A percentile compares a stretch with the other conserved stretches of the same genome.
These are phyloP conservation scores for Diaporthe sp. DNA, from an alignment of 2,329 filamentous ascomycete genomes.

Conservation along the genomic window DNA sequence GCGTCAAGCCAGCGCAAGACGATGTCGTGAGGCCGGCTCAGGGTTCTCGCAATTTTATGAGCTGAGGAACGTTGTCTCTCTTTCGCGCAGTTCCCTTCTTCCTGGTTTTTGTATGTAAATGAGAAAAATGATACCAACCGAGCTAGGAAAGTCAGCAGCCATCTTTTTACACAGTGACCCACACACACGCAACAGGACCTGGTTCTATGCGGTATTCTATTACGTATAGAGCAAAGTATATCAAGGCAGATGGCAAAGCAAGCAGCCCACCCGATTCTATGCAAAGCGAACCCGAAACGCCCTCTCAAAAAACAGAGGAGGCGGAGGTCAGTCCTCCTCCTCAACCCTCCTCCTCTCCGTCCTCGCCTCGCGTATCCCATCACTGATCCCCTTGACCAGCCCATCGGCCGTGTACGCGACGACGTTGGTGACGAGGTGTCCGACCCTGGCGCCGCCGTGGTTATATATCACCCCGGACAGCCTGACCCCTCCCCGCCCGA, in stretches of 20 bases:
- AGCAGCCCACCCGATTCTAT: neutral
- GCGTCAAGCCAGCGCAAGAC: too few relatives aligned
- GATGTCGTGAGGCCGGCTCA: too few relatives aligned
- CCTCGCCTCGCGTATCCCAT: slow-evolving; percentile 64
- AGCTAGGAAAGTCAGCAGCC: too few relatives aligned
- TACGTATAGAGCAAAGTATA: neutral
- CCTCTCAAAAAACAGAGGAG: neutral
- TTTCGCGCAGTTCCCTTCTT: too few relatives aligned
- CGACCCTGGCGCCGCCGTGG: slow-evolving; percentile 76
- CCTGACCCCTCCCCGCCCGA: slow-evolving; percentile 66
- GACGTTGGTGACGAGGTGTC: slow-evolving; percentile 68
- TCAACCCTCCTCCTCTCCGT: slow-evolving; percentile 58
- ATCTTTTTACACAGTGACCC: too few relatives aligned
- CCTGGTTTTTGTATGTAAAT: too few relatives aligned
- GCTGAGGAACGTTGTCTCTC: too few relatives aligned
- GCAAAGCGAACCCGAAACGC: neutral
- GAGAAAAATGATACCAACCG: too few relatives aligned
- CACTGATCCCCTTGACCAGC: slow-evolving; percentile 56
- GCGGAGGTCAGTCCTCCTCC: neutral
- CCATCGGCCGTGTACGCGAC: slow-evolving; percentile 74
- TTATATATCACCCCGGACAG: slow-evolving; percentile 69
- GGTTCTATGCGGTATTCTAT: slow-evolving; percentile 2
- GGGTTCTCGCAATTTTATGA: too few relatives aligned
- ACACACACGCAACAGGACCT: too few relatives aligned
- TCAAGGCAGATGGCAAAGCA: neutral